phyloP scores from a whole-genome alignment of 1,139 yeast species.

The Sugiyamaella japonica region DNA sequence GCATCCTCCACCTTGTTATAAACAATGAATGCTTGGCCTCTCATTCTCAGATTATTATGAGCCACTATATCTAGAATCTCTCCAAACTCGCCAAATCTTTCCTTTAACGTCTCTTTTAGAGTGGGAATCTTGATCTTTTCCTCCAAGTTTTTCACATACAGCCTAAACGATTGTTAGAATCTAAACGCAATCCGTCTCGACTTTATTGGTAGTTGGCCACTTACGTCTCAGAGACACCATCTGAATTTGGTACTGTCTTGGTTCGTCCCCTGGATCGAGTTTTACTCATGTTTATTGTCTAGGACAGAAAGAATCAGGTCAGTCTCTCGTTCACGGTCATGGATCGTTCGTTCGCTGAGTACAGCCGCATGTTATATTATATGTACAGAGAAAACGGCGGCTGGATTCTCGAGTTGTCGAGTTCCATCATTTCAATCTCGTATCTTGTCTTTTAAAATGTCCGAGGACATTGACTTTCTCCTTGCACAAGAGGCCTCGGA shows the following conservation, averaged over 20 bases:
- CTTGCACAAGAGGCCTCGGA: constrained; percentile 38
- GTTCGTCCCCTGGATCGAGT: background rate
- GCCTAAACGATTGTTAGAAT: constrained; percentile 20
- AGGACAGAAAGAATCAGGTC: background rate
- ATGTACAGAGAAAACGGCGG: background rate
- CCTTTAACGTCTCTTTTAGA: constrained; percentile 48
- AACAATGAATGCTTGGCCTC: constrained; percentile 88
- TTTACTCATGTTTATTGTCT: constrained; percentile 2
- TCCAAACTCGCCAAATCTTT: constrained; percentile 51
- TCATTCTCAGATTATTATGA: constrained; percentile 59
- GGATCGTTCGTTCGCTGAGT: background rate
- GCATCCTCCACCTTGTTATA: constrained; percentile 52
- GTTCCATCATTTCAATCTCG: too few relatives aligned
- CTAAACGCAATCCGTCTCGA: background rate
- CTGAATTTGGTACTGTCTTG: background rate
- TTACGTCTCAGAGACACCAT: constrained; percentile 26
- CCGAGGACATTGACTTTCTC: constrained; percentile 35
- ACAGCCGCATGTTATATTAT: background rate
- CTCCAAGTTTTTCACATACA: constrained; percentile 69
- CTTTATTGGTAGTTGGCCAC: background rate
- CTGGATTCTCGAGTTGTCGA: too few relatives aligned
- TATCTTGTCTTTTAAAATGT: background rate
- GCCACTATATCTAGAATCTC: constrained; percentile 56
- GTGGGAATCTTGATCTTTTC: constrained; percentile 61
- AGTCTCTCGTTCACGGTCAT: background rate